These are phyloP conservation scores for Talaromyces rugulosus DNA, from an alignment of 2,329 filamentous ascomycete genomes.

Conservation along the genomic window DNA sequence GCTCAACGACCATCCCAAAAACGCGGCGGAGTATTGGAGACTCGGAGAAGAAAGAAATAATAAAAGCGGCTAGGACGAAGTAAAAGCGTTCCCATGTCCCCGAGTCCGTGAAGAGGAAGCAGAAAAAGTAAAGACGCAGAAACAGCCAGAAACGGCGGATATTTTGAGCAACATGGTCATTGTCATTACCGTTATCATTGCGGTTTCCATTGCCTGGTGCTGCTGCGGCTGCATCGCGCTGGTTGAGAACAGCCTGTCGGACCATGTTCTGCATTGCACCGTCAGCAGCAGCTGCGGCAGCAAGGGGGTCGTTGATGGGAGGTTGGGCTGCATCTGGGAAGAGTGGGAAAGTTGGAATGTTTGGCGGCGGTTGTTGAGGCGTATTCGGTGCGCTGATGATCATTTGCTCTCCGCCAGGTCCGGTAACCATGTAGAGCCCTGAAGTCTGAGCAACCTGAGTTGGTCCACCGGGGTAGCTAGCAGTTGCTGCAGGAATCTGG, in stretches of 20 bases:
- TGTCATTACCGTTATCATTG: conserved; percentile 23
- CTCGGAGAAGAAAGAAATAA: conserved; percentile 39
- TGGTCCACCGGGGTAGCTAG: neutral
- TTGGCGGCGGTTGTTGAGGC: conserved; percentile 11
- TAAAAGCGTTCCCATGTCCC: conserved; percentile 42
- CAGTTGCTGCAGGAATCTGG: neutral
- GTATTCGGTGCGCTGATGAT: conserved; percentile 36
- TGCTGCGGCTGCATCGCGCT: conserved; percentile 15
- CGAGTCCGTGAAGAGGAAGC: conserved; percentile 54
- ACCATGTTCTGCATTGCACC: conserved; percentile 27
- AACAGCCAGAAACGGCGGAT: conserved; percentile 53
- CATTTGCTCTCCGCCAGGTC: conserved; percentile 42
- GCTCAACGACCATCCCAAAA: conserved; percentile 31
- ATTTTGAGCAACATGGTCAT: conserved; percentile 34
- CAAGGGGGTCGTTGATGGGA: neutral
- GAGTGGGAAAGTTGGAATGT: conserved; percentile 17
- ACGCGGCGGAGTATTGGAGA: conserved; percentile 34
- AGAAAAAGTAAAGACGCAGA: conserved; percentile 54
- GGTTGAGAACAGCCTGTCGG: conserved; percentile 30
- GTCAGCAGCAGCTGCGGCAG: conserved; percentile 13
- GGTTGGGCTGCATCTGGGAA: conserved; percentile 14
- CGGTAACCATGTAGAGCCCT: conserved; percentile 40
- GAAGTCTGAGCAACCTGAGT: neutral
- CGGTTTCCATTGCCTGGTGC: neutral
- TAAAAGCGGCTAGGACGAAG: conserved; percentile 33